Evolutionary conservation across 1,284 basidiomycete genomes (phyloP), one percentile per base, ranked within the genome.

Genomic region (Malassezia pachydermatis): DNA sequence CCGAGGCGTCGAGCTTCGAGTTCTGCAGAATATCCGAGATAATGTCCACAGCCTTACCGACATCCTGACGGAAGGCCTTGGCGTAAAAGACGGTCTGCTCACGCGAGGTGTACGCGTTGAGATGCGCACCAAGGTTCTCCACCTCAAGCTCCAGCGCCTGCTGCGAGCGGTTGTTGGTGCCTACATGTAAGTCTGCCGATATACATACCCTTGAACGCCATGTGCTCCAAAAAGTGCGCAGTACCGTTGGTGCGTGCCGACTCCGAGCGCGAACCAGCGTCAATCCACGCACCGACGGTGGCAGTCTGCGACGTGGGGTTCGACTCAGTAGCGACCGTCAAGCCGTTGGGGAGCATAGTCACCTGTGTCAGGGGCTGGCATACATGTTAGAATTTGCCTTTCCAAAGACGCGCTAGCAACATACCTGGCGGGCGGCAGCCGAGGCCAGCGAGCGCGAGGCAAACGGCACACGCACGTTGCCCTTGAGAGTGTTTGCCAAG

Each of bases 31-130:
- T 98, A 75, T 99, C 92, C 65, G 86, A 86, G 73, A 99, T 88
- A 76, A 99, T 94, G 75, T 95, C 88, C 54, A 98, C 89, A 25
- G 88, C 82, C 53, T 80, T 80, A 27, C 82, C 81, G 17, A 96
- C 87, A 73, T 98, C 94, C 78, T 92, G 86, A 73, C 85, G 81
- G 82, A 99, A 98, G 72, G 86, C 84, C 80, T 96, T 96, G 72
- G 92, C 92, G 74, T 96, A 96, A 78, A 96, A 99, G 58, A 96
- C 90, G 25, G 94, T 99, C 76, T 98, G 92, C 76, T 98, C 92
- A 60, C 92, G 82, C 35, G 90, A 95, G 16, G 92, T 99, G 78
- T 96, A 98, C 47, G 94, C 92, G 74, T 98, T 96, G 55, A 99
- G 77, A 74, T 96, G 92, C 32, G 92, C 88, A 62, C 94, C 94